Evolutionary conservation across 352 stramenopile genomes (phyloP), one percentile per base, ranked within the genome.

Genomic region (Globisporangium barbulae): DNA sequence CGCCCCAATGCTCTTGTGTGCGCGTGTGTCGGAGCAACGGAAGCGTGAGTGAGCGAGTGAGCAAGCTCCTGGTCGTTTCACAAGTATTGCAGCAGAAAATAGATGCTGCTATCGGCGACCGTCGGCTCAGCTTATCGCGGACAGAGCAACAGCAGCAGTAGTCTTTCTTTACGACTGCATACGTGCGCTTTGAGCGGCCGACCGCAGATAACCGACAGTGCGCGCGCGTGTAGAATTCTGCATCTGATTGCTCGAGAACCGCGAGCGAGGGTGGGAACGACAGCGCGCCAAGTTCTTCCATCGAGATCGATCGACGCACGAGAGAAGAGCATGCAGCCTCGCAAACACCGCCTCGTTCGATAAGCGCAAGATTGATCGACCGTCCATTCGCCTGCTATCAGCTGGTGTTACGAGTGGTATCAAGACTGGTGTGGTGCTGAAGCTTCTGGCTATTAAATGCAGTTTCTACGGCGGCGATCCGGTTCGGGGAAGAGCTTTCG

Each of bases 401-500:
- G 39, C 39, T 45, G 39, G 39, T 45, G 39, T 19, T n/a, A 45
- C 39, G 39, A n/a, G 3, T 45, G 39, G 13, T 45, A n/a, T n/a
- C 15, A 45, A 45, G 42, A 48, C 19, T 48, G 42, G 10, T 25
- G 44, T 53, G 49, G 2, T 48, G 39, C 17, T 48, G 35, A 41
- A 41, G 35, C 33, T 64, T 13, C 33, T 58, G 25, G 7, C 22
- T 31, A n/a, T 21, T 30, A 30, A 57, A 58, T 58, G 52, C 31
- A 19, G 5, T n/a, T 25, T 44, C 22, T n/a, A 13, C 65, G 65
- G 15, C 42, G 33, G 30, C 44, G 19, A 17, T 68, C 65, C 3
- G 53, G 47, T 15, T 76, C 72, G 17, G 61, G 62, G 9, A 41
- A n/a, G 28, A 74, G 69, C 61, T 76, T 75, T 56, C 69, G 49